Conservation (phyloP, 768 basidiomycete species). For the Lactarius hengduanensis region DNA sequence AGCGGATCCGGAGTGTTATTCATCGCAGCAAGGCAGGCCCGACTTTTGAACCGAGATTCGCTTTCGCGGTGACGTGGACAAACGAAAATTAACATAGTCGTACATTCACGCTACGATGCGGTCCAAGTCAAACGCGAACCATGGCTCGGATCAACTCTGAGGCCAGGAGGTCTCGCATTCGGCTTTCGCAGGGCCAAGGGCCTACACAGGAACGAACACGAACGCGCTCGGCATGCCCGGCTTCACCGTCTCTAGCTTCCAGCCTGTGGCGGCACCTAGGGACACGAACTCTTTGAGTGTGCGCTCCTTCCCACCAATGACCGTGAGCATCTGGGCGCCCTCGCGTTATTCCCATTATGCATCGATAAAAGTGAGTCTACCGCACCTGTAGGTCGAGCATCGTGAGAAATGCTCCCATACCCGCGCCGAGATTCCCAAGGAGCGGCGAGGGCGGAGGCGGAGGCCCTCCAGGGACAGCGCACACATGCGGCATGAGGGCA, state of each 20-base stretch:
- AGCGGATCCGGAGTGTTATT: not conserved
- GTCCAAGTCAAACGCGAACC: not conserved
- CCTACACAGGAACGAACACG: constrained; percentile 2
- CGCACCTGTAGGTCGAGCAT: constrained; percentile 21
- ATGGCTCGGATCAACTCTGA: not conserved
- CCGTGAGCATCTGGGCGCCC: constrained; percentile 34
- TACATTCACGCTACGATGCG: not conserved
- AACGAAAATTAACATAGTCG: not conserved
- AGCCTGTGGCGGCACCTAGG: constrained; percentile 33
- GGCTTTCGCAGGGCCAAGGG: not conserved
- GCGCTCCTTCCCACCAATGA: constrained; percentile 36
- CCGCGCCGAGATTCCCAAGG: constrained; percentile 19
- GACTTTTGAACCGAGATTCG: not conserved
- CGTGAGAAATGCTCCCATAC: constrained; percentile 7
- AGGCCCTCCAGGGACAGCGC: constrained; percentile 4
- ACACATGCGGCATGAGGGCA: constrained; percentile 26
- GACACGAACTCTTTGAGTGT: constrained; percentile 33
- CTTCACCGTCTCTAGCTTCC: constrained; percentile 34
- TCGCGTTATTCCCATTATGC: not conserved
- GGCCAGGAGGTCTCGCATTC: not conserved
- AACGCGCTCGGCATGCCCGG: not conserved
- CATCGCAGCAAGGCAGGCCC: not conserved
- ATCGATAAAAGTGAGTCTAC: not conserved
- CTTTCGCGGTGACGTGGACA: not conserved
- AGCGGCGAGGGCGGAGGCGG: constrained; percentile 15